phyloP scores from a whole-genome alignment of 2,329 filamentous ascomycete species.

The Cryphonectria carpinicola region DNA sequence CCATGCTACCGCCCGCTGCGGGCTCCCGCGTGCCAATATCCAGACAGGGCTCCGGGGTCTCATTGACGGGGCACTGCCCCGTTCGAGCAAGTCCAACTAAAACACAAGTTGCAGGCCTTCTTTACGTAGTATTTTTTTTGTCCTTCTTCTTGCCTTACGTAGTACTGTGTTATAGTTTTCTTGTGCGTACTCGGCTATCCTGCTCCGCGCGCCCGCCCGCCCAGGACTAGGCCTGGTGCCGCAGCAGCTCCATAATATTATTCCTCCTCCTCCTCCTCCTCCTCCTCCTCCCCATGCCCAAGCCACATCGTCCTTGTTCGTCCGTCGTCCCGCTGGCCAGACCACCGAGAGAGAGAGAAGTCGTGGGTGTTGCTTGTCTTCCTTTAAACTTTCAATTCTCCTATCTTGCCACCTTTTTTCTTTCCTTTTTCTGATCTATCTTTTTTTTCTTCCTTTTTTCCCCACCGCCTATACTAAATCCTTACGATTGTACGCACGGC shows the following conservation, averaged over 20 bases:
- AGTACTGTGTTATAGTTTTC: not conserved
- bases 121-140: not conserved
- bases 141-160: not conserved
- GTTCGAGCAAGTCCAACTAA: conserved; percentile 8
- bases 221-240: not conserved
- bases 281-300: not conserved
- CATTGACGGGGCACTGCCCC: conserved; percentile 5
- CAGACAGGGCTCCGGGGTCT: not conserved
- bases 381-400: not conserved
- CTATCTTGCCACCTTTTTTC: not conserved
- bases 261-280: not conserved
- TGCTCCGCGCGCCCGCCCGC: not conserved
- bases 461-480: not conserved
- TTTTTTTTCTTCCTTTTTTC: not conserved
- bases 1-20: not conserved
- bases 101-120: not conserved
- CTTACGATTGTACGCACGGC: not conserved
- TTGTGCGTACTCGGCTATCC: not conserved
- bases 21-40: not conserved
- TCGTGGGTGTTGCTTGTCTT: not conserved
- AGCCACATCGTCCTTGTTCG: not conserved
- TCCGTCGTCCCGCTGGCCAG: not conserved
- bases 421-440: not conserved
- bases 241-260: not conserved
- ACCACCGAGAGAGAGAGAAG: not conserved